A percentile compares a stretch with the other conserved stretches of the same genome.
Conservation (phyloP, 352 stramenopile species). For the Phytopythium litorale region DNA sequence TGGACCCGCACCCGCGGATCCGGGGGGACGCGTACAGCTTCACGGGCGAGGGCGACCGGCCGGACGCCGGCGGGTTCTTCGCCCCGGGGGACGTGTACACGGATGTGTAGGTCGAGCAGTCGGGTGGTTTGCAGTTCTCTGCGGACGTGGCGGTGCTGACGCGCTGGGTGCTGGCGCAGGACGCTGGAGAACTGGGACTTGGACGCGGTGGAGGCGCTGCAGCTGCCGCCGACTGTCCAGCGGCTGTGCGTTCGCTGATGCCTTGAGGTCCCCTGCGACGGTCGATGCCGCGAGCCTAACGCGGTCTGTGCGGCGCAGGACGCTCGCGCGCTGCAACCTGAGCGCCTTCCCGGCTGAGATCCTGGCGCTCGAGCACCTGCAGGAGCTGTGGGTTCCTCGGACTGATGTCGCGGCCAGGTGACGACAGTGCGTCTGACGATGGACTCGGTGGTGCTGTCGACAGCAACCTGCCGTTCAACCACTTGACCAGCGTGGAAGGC, state of each 20-base stretch:
- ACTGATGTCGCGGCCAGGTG: background rate
- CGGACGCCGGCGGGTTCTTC: conserved; percentile 34
- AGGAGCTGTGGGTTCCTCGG: conserved; percentile 32
- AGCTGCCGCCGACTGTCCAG: conserved; percentile 43
- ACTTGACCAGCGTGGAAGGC: conserved; percentile 26
- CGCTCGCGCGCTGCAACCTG: conserved; percentile 48
- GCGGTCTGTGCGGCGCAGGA: conserved; percentile 15
- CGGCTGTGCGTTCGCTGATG: conserved; percentile 30
- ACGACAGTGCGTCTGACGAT: background rate
- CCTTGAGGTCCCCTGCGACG: background rate
- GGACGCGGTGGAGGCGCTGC: conserved; percentile 27
- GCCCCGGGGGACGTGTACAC: conserved; percentile 37
- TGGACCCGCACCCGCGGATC: conserved; percentile 32
- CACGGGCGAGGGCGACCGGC: conserved; percentile 47
- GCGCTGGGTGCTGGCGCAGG: conserved; percentile 10
- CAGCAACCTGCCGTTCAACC: conserved; percentile 52
- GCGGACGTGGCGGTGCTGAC: background rate
- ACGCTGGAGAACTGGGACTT: conserved; percentile 67
- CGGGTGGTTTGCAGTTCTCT: background rate
- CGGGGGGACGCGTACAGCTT: conserved; percentile 49
- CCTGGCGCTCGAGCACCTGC: conserved; percentile 27
- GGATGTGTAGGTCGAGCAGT: conserved; percentile 28
- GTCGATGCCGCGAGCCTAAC: background rate
- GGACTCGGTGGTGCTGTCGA: background rate
- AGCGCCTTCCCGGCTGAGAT: conserved; percentile 36